These are phyloP conservation scores for Leucocoprinus sp. DNA, from an alignment of 768 basidiomycete genomes.

Conservation along the genomic window DNA sequence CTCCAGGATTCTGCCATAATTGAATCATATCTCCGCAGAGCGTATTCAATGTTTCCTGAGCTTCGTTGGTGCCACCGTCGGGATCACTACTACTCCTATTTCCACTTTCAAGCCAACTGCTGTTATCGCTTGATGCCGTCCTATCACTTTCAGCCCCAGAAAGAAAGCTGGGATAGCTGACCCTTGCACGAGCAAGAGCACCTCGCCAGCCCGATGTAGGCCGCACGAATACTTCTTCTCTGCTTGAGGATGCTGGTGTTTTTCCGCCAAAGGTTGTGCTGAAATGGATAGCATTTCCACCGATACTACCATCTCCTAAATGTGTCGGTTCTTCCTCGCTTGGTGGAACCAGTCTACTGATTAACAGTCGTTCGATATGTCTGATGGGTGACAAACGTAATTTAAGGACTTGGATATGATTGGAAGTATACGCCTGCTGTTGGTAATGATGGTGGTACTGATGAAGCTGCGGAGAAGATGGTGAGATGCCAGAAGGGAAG, in stretches of 20 bases:
- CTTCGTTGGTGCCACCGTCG: constrained; percentile 37
- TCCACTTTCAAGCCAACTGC: constrained; percentile 37
- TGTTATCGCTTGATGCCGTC: constrained; percentile 30
- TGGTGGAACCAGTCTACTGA: constrained; percentile 60
- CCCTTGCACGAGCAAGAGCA: constrained; percentile 38
- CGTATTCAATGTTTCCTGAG: constrained; percentile 50
- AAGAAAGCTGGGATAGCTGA: constrained; percentile 22
- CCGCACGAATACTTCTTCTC: constrained; percentile 52
- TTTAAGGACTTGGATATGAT: constrained; percentile 47
- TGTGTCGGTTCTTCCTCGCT: constrained; percentile 53
- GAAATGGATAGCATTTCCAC: constrained; percentile 17
- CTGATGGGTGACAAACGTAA: constrained; percentile 57
- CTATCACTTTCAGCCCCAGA: too few species aligned
- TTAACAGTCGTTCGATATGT: constrained; percentile 61
- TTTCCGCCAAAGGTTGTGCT: constrained; percentile 11
- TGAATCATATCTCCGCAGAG: constrained; percentile 56
- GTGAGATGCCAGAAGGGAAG: too few species aligned
- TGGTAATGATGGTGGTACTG: constrained; percentile 12
- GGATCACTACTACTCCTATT: constrained; percentile 24
- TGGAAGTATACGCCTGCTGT: constrained; percentile 16
- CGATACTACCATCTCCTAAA: constrained; percentile 15
- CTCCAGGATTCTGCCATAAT: constrained; percentile 57
- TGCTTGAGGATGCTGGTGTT: background rate
- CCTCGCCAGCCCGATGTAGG: constrained; percentile 65
- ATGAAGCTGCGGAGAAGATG: background rate